Evolutionary conservation across 495 filamentous ascomycete genomes (phyloP).

Genomic region (Hypoxylon intermedium): DNA sequence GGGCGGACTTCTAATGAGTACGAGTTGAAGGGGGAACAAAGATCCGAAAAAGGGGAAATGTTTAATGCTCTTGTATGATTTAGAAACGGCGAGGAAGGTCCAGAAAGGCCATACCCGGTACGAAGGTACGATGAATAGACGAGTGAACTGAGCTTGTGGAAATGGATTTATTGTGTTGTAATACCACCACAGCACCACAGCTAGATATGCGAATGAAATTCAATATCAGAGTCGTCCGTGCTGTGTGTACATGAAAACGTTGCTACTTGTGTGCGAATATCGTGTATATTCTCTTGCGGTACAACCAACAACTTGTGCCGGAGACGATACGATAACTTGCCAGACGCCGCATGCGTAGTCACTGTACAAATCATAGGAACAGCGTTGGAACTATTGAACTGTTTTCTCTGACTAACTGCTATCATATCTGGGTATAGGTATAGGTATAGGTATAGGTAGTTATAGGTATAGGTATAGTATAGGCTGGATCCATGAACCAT

Average conservation of each 20-base stretch:
- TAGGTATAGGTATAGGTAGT: background rate
- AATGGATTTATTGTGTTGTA: conserved; percentile 17
- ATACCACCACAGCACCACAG: conserved; percentile 29
- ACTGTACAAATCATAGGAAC: no score
- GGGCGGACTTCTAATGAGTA: no score
- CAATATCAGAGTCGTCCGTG: background rate
- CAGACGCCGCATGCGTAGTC: background rate
- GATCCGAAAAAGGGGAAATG: background rate
- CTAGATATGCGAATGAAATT: conserved; percentile 18
- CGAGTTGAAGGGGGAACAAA: no score
- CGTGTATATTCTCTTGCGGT: no score
- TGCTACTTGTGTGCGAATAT: no score
- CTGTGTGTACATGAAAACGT: no score
- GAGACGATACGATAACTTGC: no score
- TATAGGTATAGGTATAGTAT: background rate
- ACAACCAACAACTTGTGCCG: no score
- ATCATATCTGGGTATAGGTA: background rate
- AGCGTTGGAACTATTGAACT: no score
- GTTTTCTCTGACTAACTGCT: no score
- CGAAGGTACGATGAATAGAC: conserved; percentile 26
- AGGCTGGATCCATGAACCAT: background rate
- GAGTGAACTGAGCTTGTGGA: conserved; percentile 1
- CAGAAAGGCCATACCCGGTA: conserved; percentile 15
- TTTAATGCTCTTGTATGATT: conserved; percentile 1
- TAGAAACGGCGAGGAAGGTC: conserved; percentile 5